Evolutionary conservation across 495 filamentous ascomycete genomes (phyloP), one percentile per base, ranked within the genome.

Genomic region (Podospora australis): DNA sequence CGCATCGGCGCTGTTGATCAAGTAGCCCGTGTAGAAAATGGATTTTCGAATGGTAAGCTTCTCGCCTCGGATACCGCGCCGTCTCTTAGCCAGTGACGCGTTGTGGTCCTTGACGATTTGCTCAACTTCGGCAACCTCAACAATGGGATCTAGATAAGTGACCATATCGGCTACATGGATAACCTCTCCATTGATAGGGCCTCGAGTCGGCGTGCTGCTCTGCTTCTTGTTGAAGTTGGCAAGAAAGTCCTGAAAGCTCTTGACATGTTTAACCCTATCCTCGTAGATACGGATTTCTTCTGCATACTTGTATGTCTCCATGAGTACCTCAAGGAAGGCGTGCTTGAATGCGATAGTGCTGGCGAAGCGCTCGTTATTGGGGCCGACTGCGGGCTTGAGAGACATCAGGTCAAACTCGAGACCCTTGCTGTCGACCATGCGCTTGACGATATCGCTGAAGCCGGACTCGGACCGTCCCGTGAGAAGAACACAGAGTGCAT

Each of bases 1-100:
- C 4, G 84, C 84, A 57, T 88, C 85, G 23, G 75, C 60, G 36
- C 78, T 70, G 20, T 78, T 74, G 59, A 98, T 81, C 53, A 96
- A 73, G 67, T 97, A 97, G 30, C 88, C 90, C n/a, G 91, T 96
- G 71, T 87, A 97, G 70, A 91, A 88, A 40, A 96, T 82, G 10
- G 81, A 86, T 51, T 88, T 88, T 64, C 84, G 90, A 62, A 98
- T 89, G 43, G 78, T 69, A 36, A 90, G 60, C 56, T 72, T 74
- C 32, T 68, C 60, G 30, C 46, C 56, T 34, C 65, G 63, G 9
- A 25, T 25, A 32, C 55, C 52, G 38, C 58, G 56, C 13, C 57
- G 53, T 26, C 67, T 53, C 22, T 55, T 56, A 14, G 50, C 43
- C 39, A 83, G 59, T 14, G 70, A 56, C 1, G 62, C 50, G 58